Percentiles rank a stretch among this genome's conserved stretches.
Evolutionary conservation across 1,284 basidiomycete genomes (phyloP).

Genomic region (Xerocomus minutiporus): DNA sequence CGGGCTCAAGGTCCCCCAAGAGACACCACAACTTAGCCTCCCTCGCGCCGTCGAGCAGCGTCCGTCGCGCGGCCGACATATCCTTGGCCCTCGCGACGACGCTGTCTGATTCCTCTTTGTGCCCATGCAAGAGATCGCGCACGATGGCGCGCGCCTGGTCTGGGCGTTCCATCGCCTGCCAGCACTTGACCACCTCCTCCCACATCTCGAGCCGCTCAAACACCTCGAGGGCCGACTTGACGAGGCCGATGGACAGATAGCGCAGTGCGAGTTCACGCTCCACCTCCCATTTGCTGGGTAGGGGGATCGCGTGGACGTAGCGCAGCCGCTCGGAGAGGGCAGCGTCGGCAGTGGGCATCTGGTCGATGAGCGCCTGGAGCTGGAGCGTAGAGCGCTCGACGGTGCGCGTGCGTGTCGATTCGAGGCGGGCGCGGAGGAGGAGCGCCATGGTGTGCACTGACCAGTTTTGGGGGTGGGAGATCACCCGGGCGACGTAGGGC

Average conservation of each 20-base stretch:
- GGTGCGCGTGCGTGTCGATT: conserved; percentile 81
- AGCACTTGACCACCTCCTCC: conserved; percentile 90
- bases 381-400: conserved; percentile 87
- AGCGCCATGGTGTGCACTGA: conserved; percentile 92
- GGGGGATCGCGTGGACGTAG: conserved; percentile 73
- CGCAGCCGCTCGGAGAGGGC: conserved; percentile 65
- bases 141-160: conserved; percentile 78
- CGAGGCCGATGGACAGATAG: conserved; percentile 79
- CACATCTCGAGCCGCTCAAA: conserved; percentile 94
- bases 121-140: conserved; percentile 76
- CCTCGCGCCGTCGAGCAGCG: conserved; percentile 59
- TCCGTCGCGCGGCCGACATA: conserved; percentile 40
- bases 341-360: conserved; percentile 87
- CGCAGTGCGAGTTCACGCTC: conserved; percentile 83
- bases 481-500: conserved; percentile 83
- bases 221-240: conserved; percentile 84
- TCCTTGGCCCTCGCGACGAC: conserved; percentile 62
- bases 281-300: conserved; percentile 89
- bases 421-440: conserved; percentile 83
- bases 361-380: conserved; percentile 89
- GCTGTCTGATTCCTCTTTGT: conserved; percentile 74
- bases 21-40: conserved; percentile 96
- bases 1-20: conserved; percentile 86
- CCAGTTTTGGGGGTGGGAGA: conserved; percentile 88
- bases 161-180: conserved; percentile 72